phyloP scores from a whole-genome alignment of 192 early-diverging fungal genomes.

The Linderina pennispora region DNA sequence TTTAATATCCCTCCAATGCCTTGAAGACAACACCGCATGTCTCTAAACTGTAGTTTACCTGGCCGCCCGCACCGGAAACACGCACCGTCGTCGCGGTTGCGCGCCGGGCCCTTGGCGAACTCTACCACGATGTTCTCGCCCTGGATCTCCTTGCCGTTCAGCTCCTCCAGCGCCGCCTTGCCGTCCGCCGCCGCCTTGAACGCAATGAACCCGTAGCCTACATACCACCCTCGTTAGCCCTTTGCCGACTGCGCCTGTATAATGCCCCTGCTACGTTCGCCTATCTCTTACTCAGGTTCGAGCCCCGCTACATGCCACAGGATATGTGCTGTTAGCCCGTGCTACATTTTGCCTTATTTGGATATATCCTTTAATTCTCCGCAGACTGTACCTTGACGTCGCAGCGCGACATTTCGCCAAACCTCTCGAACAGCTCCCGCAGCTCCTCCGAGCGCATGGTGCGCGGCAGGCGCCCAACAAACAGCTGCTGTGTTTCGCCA shows the following conservation, averaged over 20 bases:
- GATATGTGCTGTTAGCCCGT: too few relatives aligned
- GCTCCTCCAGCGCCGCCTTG: slow-evolving; percentile 13
- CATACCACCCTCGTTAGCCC: too few relatives aligned
- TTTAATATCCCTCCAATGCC: neutral
- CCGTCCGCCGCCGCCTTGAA: slow-evolving; percentile 9
- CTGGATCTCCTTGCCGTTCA: slow-evolving; percentile 22
- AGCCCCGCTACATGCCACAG: slow-evolving; percentile 29
- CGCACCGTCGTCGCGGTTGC: slow-evolving; percentile 22
- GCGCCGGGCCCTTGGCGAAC: slow-evolving; percentile 22
- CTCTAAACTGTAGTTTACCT: too few relatives aligned
- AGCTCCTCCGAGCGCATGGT: slow-evolving; percentile 18
- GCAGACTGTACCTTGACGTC: slow-evolving; percentile 46
- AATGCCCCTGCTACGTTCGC: too few relatives aligned
- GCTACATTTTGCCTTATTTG: too few relatives aligned
- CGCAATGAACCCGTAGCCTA: slow-evolving; percentile 39
- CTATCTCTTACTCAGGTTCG: slow-evolving; percentile 15
- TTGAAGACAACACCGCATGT: neutral
- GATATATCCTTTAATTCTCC: too few relatives aligned
- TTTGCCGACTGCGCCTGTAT: too few relatives aligned
- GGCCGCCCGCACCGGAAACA: slow-evolving; percentile 51
- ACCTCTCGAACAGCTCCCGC: slow-evolving; percentile 25
- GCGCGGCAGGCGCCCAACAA: slow-evolving; percentile 37
- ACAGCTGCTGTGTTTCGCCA: slow-evolving; percentile 21
- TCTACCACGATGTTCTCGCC: slow-evolving; percentile 41
- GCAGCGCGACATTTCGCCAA: slow-evolving; percentile 35